These are phyloP conservation scores for Tylopilus rubrobrunneus DNA, from an alignment of 768 basidiomycete species.

Conservation along the genomic window DNA sequence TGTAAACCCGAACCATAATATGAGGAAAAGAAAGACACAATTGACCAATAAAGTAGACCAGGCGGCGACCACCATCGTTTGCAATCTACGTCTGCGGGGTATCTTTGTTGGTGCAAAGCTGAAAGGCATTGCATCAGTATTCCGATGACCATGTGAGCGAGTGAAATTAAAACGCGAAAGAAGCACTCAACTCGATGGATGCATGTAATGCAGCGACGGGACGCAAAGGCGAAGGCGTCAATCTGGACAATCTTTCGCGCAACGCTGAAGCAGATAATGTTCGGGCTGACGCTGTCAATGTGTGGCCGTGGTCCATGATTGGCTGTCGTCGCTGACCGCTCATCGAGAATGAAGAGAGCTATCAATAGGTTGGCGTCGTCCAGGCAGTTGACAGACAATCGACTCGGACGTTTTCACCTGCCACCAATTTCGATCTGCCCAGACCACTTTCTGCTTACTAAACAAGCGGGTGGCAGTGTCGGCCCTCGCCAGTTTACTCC, in stretches of 20 bases:
- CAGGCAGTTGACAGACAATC: not conserved
- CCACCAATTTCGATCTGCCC: too few species aligned
- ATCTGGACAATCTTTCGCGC: slow-evolving; percentile 56
- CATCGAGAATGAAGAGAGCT: not conserved
- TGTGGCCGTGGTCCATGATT: slow-evolving; percentile 33
- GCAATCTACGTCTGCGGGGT: slow-evolving; percentile 79
- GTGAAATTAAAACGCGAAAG: not conserved
- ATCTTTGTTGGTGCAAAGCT: slow-evolving; percentile 87
- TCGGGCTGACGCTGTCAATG: slow-evolving; percentile 39
- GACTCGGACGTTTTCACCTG: slow-evolving; percentile 1
- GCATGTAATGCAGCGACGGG: slow-evolving; percentile 65
- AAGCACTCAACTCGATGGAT: slow-evolving; percentile 63
- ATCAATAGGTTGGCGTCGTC: not conserved
- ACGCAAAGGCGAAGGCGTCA: slow-evolving; percentile 54
- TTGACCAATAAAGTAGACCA: slow-evolving; percentile 59
- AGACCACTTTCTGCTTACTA: too few species aligned
- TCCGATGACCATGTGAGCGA: not conserved
- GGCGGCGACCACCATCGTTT: slow-evolving; percentile 83
- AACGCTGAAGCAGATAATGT: slow-evolving; percentile 59
- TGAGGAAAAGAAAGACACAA: slow-evolving; percentile 52
- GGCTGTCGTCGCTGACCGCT: slow-evolving; percentile 3
- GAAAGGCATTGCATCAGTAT: slow-evolving; percentile 3
- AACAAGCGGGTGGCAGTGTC: too few species aligned
- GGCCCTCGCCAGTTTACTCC: too few species aligned
- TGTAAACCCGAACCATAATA: slow-evolving; percentile 63